Conservation (phyloP, 1,284 basidiomycete species). For the Macrocystidia cucumis region DNA sequence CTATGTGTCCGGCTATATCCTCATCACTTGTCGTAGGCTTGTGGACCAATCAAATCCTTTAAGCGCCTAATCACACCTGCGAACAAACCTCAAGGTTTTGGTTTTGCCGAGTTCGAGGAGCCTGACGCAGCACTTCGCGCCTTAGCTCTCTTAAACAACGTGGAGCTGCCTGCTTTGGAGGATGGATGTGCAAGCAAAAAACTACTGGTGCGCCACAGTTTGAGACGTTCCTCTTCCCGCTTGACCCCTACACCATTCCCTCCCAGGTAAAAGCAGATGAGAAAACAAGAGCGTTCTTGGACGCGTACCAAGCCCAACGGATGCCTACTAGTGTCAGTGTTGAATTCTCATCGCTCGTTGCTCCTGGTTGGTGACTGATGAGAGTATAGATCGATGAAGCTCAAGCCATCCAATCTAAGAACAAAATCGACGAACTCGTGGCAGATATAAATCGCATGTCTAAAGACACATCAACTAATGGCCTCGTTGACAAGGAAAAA, state of each 20-base stretch:
- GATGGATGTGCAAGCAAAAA: constrained; percentile 83
- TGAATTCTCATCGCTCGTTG: constrained; percentile 11
- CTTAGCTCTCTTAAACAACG: constrained; percentile 71
- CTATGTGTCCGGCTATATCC: not conserved
- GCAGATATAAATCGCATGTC: constrained; percentile 55
- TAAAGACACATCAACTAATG: constrained; percentile 58
- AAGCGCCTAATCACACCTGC: constrained; percentile 86
- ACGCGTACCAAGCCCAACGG: constrained; percentile 75
- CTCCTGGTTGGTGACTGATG: constrained; percentile 4
- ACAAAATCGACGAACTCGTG: constrained; percentile 47
- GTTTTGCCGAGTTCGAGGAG: constrained; percentile 89
- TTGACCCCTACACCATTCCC: constrained; percentile 23
- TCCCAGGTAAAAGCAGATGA: constrained; percentile 90
- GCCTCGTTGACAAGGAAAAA: constrained; percentile 67
- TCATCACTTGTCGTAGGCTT: constrained; percentile 47
- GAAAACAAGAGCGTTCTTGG: constrained; percentile 82
- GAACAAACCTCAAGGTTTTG: constrained; percentile 92
- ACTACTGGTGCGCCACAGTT: constrained; percentile 58
- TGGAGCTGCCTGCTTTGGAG: constrained; percentile 83
- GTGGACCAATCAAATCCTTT: constrained; percentile 81
- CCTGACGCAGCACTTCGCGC: constrained; percentile 84
- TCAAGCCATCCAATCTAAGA: constrained; percentile 42
- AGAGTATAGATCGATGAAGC: constrained; percentile 52
- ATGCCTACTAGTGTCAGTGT: constrained; percentile 70
- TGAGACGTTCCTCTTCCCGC: constrained; percentile 21